These are phyloP conservation scores for Lentinula lateritia DNA, from an alignment of 768 basidiomycete species.

Conservation along the genomic window DNA sequence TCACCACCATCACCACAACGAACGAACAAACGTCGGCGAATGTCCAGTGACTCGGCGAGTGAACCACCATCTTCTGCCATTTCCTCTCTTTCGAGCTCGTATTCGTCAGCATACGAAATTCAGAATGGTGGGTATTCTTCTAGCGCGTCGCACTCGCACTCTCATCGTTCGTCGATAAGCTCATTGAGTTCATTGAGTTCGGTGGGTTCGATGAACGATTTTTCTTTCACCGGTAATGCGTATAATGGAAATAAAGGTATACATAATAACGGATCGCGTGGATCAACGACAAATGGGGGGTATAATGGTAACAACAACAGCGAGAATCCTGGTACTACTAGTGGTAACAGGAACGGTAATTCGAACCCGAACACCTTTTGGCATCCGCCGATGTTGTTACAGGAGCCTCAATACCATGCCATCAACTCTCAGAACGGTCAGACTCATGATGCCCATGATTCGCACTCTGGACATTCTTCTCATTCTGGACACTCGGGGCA, in stretches of 20 bases:
- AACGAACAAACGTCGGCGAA: conserved; percentile 60
- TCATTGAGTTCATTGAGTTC: neutral
- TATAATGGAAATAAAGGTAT: neutral
- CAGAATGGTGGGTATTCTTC: conserved; percentile 52
- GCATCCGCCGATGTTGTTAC: conserved; percentile 73
- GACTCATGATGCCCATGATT: neutral
- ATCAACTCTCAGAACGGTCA: neutral
- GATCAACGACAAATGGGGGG: conserved; percentile 8
- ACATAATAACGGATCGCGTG: too few species aligned
- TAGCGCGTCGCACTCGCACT: conserved; percentile 53
- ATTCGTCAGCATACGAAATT: conserved; percentile 10
- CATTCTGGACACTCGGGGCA: neutral
- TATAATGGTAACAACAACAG: conserved; percentile 16
- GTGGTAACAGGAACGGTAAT: neutral
- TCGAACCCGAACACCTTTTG: conserved; percentile 50
- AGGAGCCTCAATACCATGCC: conserved; percentile 26
- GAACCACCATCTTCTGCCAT: conserved; percentile 60
- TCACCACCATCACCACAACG: conserved; percentile 24
- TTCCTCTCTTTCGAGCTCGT: conserved; percentile 46
- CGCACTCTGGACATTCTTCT: neutral
- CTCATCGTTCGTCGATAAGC: conserved; percentile 46
- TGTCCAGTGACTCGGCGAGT: conserved; percentile 55
- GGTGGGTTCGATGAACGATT: conserved; percentile 34
- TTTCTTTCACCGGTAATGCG: conserved; percentile 41
- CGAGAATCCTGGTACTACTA: neutral